Conservation (phyloP, 352 stramenopile species). For the Plasmopara muralis region DNA sequence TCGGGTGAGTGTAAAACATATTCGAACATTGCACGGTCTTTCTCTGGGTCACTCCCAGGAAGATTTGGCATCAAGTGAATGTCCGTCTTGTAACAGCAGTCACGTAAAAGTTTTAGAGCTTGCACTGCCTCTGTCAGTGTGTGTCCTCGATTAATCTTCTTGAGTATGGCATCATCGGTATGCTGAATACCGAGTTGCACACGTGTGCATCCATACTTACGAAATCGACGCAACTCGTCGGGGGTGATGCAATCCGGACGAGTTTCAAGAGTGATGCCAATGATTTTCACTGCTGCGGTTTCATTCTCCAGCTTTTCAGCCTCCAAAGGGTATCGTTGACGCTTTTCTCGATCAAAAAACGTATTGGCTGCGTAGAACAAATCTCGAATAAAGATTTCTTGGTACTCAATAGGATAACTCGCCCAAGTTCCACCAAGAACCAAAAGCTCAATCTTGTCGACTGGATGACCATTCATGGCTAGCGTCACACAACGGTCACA, state of each 20-base stretch:
- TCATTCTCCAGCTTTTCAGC: slow-evolving; percentile 89
- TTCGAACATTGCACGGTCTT: slow-evolving; percentile 88
- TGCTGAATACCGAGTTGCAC: slow-evolving; percentile 90
- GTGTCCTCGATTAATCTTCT: slow-evolving; percentile 89
- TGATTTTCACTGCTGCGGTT: slow-evolving; percentile 77
- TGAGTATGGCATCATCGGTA: slow-evolving; percentile 86
- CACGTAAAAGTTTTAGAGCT: slow-evolving; percentile 78
- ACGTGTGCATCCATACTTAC: slow-evolving; percentile 77
- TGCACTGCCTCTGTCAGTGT: slow-evolving; percentile 62
- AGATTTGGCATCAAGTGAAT: slow-evolving; percentile 93
- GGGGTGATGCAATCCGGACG: slow-evolving; percentile 87
- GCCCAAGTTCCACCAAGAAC: slow-evolving; percentile 89
- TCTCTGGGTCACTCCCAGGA: slow-evolving; percentile 72
- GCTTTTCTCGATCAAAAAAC: slow-evolving; percentile 75
- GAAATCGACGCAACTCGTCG: slow-evolving; percentile 80
- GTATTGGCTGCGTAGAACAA: slow-evolving; percentile 91
- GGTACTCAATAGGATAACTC: slow-evolving; percentile 88
- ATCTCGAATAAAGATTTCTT: slow-evolving; percentile 88
- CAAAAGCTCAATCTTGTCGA: slow-evolving; percentile 91
- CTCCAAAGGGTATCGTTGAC: slow-evolving; percentile 60
- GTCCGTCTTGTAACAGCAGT: slow-evolving; percentile 92
- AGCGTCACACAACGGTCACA: slow-evolving; percentile 86
- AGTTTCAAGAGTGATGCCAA: slow-evolving; percentile 88
- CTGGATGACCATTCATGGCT: slow-evolving; percentile 88
- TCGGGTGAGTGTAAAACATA: slow-evolving; percentile 82